These are phyloP conservation scores for Phytophthora pistaciae DNA, from an alignment of 352 stramenopile species.

Conservation along the genomic window DNA sequence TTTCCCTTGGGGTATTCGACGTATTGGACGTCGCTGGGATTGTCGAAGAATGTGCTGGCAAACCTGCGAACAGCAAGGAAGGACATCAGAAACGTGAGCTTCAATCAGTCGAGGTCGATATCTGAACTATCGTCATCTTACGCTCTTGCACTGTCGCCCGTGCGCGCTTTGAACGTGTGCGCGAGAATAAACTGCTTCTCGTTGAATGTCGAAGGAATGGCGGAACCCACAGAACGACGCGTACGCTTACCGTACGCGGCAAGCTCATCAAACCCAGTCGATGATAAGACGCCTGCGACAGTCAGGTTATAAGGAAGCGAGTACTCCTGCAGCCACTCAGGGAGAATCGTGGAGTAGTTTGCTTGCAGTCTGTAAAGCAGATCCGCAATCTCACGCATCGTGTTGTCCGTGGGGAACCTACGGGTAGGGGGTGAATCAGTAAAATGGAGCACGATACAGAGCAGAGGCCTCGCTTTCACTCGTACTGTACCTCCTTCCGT, in stretches of 20 bases:
- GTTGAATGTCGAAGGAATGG: slow-evolving; percentile 33
- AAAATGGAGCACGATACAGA: not conserved
- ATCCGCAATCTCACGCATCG: slow-evolving; percentile 54
- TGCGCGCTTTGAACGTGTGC: slow-evolving; percentile 70
- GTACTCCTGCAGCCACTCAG: slow-evolving; percentile 66
- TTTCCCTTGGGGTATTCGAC: slow-evolving; percentile 58
- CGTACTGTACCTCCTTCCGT: slow-evolving; percentile 68
- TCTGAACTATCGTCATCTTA: slow-evolving; percentile 25
- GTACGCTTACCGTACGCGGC: slow-evolving; percentile 44
- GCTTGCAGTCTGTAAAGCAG: slow-evolving; percentile 54
- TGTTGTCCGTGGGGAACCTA: slow-evolving; percentile 62
- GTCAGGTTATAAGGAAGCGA: slow-evolving; percentile 66
- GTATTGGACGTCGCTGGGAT: slow-evolving; percentile 58
- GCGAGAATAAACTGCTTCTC: slow-evolving; percentile 51
- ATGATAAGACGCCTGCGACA: slow-evolving; percentile 47
- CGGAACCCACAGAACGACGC: slow-evolving; percentile 20
- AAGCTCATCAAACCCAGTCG: slow-evolving; percentile 51
- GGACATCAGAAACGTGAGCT: not conserved
- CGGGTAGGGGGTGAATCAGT: not conserved
- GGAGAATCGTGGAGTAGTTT: slow-evolving; percentile 47
- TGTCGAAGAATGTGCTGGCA: slow-evolving; percentile 64
- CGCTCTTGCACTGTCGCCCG: slow-evolving; percentile 66
- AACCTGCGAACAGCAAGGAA: slow-evolving; percentile 47
- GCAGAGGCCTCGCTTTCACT: not conserved
- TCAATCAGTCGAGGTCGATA: not conserved